These are phyloP conservation scores for Dryadomyces sulphureus DNA, from an alignment of 2,329 filamentous ascomycete genomes.

Conservation along the genomic window DNA sequence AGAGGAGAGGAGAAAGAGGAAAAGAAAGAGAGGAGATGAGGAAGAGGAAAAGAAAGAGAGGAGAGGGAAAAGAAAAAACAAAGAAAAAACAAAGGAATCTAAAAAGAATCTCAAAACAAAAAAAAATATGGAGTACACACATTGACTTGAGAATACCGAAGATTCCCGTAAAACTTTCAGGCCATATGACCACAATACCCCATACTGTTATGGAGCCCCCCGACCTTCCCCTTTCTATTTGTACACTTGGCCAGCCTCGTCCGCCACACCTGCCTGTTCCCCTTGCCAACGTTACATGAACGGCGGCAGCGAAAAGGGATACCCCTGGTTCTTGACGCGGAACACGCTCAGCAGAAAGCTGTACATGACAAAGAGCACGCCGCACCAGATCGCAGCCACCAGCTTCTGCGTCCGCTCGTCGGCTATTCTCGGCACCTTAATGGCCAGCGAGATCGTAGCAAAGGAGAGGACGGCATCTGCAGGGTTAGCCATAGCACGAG, in stretches of 20 bases:
- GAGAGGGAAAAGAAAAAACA: no score
- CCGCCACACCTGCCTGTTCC: neutral
- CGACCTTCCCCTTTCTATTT: no score
- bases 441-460: constrained; percentile 73
- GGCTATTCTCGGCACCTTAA: constrained; percentile 82
- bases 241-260: neutral
- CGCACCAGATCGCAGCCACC: constrained; percentile 66
- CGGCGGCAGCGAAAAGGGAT: constrained; percentile 86
- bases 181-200: no score
- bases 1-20: no score
- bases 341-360: constrained; percentile 91
- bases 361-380: constrained; percentile 67
- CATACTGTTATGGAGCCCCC: neutral
- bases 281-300: constrained; percentile 41
- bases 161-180: no score
- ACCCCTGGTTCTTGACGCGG: constrained; percentile 85
- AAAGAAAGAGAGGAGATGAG: no score
- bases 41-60: no score
- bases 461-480: constrained; percentile 63
- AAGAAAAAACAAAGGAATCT: no score
- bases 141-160: no score
- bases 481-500: neutral
- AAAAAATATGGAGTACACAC: no score
- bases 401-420: constrained; percentile 67
- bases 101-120: no score